phyloP scores from a whole-genome alignment of 2,329 filamentous ascomycete genomes.

The Cladosporium sp. region DNA sequence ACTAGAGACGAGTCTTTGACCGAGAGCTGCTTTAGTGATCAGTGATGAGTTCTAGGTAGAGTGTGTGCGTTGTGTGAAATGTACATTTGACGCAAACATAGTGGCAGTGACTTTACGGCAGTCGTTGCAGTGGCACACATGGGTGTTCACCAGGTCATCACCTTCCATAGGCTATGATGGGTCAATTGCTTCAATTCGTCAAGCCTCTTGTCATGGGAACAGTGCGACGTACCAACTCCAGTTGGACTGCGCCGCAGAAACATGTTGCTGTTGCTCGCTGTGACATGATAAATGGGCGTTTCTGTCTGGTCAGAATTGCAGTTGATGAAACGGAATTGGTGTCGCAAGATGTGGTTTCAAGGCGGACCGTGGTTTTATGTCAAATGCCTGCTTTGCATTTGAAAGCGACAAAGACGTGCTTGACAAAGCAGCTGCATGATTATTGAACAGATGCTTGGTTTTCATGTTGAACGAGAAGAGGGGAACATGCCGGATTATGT shows the following conservation, averaged over 20 bases:
- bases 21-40: slow-evolving; percentile 25
- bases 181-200: not conserved
- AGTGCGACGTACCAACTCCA: slow-evolving; percentile 44
- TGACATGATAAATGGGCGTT: not conserved
- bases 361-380: too few species aligned
- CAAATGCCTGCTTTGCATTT: too few species aligned
- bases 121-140: slow-evolving; percentile 59
- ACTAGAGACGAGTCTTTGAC: not conserved
- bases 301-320: too few species aligned
- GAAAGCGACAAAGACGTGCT: too few species aligned
- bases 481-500: too few species aligned
- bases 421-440: too few species aligned
- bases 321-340: too few species aligned
- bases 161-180: slow-evolving; percentile 40
- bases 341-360: too few species aligned
- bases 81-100: slow-evolving; percentile 54
- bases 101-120: slow-evolving; percentile 60
- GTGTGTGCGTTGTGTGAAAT: not conserved
- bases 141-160: slow-evolving; percentile 45
- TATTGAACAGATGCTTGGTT: too few species aligned
- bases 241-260: slow-evolving; percentile 54
- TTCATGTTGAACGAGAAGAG: too few species aligned
- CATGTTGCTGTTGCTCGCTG: slow-evolving; percentile 52
- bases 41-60: slow-evolving; percentile 40
- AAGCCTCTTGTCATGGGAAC: not conserved